phyloP scores from a whole-genome alignment of 805 yeast species.

The Nakazawaea holstii region DNA sequence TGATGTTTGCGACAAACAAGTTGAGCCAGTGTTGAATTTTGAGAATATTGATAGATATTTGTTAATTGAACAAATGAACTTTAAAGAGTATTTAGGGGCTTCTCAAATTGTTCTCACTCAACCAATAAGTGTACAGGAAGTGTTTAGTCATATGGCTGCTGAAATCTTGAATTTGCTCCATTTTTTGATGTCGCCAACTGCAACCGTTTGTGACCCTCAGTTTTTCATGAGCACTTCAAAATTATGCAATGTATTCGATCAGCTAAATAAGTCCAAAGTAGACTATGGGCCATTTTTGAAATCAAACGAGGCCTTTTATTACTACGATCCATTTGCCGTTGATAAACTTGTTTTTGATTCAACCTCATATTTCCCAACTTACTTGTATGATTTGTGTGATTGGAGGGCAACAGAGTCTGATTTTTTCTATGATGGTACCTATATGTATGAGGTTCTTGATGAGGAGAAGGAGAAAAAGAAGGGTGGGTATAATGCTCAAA shows the following conservation, averaged over 20 bases:
- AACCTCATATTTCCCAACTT: constrained; percentile 4
- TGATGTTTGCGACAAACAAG: not conserved
- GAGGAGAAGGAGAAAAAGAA: not conserved
- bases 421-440: not conserved
- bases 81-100: not conserved
- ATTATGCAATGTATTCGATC: not conserved
- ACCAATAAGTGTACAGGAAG: not conserved
- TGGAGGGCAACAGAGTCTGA: not conserved
- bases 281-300: not conserved
- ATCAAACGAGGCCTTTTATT: not conserved
- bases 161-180: constrained; percentile 1
- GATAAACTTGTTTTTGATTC: not conserved
- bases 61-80: constrained; percentile 3
- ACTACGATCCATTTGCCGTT: constrained; percentile 2
- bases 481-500: too few species aligned
- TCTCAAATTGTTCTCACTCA: not conserved
- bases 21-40: not conserved
- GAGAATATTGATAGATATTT: constrained; percentile 3
- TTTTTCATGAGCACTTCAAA: not conserved
- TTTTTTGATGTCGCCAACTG: not conserved
- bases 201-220: constrained; percentile 7
- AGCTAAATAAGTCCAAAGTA: not conserved
- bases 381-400: constrained; percentile 3
- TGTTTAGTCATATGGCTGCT: constrained; percentile 1
- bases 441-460: not conserved